Conservation (phyloP, 1,284 basidiomycete genomes). For the Austroboletus olivaceoglutinosus region DNA sequence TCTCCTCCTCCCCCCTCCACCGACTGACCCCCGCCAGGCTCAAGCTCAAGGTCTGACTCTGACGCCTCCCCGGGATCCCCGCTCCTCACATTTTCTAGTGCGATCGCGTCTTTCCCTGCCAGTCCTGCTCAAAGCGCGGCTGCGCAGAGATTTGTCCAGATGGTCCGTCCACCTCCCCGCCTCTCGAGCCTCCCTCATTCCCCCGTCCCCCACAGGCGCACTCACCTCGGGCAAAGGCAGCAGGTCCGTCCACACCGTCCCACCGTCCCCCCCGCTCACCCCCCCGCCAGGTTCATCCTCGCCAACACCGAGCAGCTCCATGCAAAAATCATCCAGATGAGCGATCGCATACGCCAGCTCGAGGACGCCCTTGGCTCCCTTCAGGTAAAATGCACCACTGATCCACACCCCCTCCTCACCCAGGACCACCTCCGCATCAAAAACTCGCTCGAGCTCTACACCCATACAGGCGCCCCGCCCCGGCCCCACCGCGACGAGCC, state of each 20-base stretch:
- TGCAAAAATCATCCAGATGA: slow-evolving; percentile 66
- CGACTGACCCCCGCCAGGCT: no score
- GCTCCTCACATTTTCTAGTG: slow-evolving; percentile 37
- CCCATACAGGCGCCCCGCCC: slow-evolving; percentile 26
- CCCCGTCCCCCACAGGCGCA: slow-evolving; percentile 48
- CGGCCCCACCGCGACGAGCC: slow-evolving; percentile 6
- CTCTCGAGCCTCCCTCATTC: neutral
- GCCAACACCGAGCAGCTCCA: slow-evolving; percentile 74
- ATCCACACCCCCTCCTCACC: slow-evolving; percentile 55
- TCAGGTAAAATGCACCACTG: slow-evolving; percentile 30
- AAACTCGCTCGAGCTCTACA: slow-evolving; percentile 62
- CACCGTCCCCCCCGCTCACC: slow-evolving; percentile 4
- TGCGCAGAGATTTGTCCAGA: slow-evolving; percentile 66
- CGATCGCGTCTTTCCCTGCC: slow-evolving; percentile 56
- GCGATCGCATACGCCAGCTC: slow-evolving; percentile 62
- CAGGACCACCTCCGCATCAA: slow-evolving; percentile 62
- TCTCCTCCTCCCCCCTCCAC: no score
- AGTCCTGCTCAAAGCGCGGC: slow-evolving; percentile 61
- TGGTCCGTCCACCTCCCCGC: slow-evolving; percentile 37
- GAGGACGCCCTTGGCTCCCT: slow-evolving; percentile 56
- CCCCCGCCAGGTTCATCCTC: slow-evolving; percentile 54
- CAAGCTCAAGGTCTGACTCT: slow-evolving; percentile 43
- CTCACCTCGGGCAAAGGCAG: slow-evolving; percentile 75
- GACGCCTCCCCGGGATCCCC: neutral
- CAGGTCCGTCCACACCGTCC: slow-evolving; percentile 36